Percentiles rank a stretch among this genome's conserved stretches.
Evolutionary conservation across 495 filamentous ascomycete species (phyloP).

Genomic region (Penicillium paxilli): DNA sequence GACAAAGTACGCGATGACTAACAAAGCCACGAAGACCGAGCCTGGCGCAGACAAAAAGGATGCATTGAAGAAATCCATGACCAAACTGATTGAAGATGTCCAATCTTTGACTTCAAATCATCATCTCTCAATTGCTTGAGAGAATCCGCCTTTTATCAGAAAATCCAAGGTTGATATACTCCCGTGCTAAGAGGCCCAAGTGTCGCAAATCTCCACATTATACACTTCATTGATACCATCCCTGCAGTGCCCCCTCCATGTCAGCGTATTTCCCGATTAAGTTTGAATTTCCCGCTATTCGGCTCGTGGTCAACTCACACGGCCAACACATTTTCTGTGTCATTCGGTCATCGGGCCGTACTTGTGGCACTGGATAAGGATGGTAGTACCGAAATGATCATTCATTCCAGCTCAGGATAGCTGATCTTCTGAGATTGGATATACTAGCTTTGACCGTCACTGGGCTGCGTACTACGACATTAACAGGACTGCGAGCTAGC

Average conservation of each 20-base stretch:
- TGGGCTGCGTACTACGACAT: too few species aligned
- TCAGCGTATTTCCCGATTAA: constrained; percentile 22
- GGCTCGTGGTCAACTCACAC: not conserved
- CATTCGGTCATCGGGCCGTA: not conserved
- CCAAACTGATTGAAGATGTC: not conserved
- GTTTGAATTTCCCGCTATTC: constrained; percentile 17
- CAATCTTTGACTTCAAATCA: not conserved
- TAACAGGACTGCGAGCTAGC: too few species aligned
- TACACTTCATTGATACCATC: constrained; percentile 10
- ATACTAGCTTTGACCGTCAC: too few species aligned
- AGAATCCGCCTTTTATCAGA: not conserved
- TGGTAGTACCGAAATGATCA: not conserved
- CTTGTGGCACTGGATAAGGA: not conserved
- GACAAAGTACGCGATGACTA: constrained; percentile 12
- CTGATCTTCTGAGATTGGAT: not conserved
- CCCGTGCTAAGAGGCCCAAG: constrained; percentile 5
- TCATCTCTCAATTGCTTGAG: not conserved
- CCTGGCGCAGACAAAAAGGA: constrained; percentile 10
- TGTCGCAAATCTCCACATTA: constrained; percentile 17
- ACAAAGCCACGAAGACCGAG: constrained; percentile 15
- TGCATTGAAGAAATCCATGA: constrained; percentile 17
- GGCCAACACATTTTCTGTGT: not conserved
- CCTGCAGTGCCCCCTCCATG: constrained; percentile 9
- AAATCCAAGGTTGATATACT: constrained; percentile 17
- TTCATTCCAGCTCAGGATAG: not conserved